Evolutionary conservation across 805 yeast species (phyloP), one percentile per base, ranked within the genome.

Genomic region (Barnettozyma siamensis): DNA sequence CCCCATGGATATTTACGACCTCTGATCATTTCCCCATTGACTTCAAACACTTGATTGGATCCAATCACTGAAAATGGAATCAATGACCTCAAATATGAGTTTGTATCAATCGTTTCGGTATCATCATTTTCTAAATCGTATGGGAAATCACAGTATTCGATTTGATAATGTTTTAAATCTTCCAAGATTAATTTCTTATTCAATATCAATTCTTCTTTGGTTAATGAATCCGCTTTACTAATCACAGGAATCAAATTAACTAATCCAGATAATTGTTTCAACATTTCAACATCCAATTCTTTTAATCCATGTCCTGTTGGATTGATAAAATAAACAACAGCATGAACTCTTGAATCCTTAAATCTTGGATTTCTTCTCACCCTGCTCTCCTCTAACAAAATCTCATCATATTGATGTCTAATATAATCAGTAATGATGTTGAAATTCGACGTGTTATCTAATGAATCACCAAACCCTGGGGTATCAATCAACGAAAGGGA

Each of bases 221-320:
- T 83, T 53, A 88, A 70, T 16, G 95, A 80, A 63, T 88, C 97
- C 17, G 93, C 75, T 64, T 88, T 88, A 55, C 89, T 78, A 53
- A 88, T 78, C 40, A 88, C 77, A 13, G 97, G 97, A 44, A 88
- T 78, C 58, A 88, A 75, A 59, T 88, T 88, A 44, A 83, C 94
- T 54, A 86, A 78, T 41, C 79, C 78, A 48, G 88, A 88, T 44
- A 89, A 72, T 57, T 78, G 76, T 58, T 77, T 81, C 81, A 88
- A 80, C 54, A 88, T 74, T 52, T 75, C 80, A 45, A 89, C 76
- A 63, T 87, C 96, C 55, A 84, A 70, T 42, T 88, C 78, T 55
- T 76, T 80, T 57, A 85, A 68, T 4, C 88, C 85, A 65, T 85
- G 95, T 18, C 93, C 91, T 7, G 93, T 83, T 38, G 94, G 88